Evolutionary conservation across 2,329 filamentous ascomycete genomes (phyloP), one percentile per base, ranked within the genome.

Genomic region (Talaromyces piceae): DNA sequence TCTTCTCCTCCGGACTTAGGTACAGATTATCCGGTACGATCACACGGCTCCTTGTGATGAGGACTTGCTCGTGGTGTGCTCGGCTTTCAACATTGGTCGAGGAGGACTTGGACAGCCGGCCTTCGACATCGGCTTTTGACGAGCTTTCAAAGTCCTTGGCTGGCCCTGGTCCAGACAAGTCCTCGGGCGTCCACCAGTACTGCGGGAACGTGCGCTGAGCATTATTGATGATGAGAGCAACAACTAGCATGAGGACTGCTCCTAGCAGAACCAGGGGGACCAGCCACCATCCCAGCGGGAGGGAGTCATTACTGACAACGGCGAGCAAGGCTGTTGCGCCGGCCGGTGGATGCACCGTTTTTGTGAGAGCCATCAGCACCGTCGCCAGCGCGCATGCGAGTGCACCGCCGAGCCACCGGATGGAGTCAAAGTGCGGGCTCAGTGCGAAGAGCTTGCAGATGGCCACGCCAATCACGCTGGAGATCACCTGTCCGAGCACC

Each of bases 321-420:
- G 84, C 84, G 23, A 90, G 69, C 1, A 91, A 68, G 0, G 84
- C 86, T 0, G 86, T 90, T 7, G 86, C 86, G 4, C 87, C 86
- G 0, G 84, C 86, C 0, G 86, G 87, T 0, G 86, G 86, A 57
- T 90, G 84, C 0, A 87, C 75, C 0, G 85, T 88, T 48, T 83
- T 84, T 1, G 85, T 89, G 20, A 88, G 59, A 0, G 76, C 77
- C 86, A 89, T 90, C 51, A 81, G 52, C 1, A 77, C 72, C 0
- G 80, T 86, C 0, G 85, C 77, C 2, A 76, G 63, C 0, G 81
- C 84, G 57, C 84, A 87, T 1, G 83, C 73, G 0, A 89, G 67
- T 9, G 84, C 79, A 9, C 81, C 85, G 1, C 77, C 84, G 0
- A 88, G 61, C 77, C 82, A 87, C 26, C 78, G 77, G 26, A 86